These are phyloP conservation scores for Iris pallida DNA, from an alignment of 116 monocot genomes.

Conservation along the genomic window DNA sequence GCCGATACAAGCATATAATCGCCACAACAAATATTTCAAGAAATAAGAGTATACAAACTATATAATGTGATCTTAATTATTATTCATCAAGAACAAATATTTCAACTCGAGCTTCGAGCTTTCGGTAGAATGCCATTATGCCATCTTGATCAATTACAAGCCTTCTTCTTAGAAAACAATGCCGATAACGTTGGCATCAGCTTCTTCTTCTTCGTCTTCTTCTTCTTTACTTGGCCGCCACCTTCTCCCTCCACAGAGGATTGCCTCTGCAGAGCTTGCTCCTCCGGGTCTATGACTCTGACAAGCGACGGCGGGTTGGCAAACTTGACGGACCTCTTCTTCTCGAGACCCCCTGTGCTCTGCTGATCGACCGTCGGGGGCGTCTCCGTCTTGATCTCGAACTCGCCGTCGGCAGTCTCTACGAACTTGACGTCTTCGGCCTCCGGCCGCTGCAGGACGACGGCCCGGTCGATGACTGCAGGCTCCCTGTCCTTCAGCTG, in stretches of 20 bases:
- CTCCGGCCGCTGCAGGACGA: conserved; percentile 17
- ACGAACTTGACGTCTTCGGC: conserved; percentile 30
- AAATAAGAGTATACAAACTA: too few species aligned
- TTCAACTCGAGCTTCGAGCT: background rate
- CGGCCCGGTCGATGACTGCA: background rate
- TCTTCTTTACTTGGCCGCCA: background rate
- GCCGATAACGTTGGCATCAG: conserved; percentile 29
- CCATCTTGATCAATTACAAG: too few species aligned
- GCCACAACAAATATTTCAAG: too few species aligned
- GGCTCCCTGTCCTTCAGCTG: conserved; percentile 21
- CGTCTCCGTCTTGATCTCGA: conserved; percentile 6
- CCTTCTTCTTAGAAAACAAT: conserved; percentile 29
- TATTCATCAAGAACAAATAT: too few species aligned
- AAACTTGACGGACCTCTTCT: conserved; percentile 41
- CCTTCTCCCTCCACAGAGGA: conserved; percentile 14
- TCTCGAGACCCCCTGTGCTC: conserved; percentile 15
- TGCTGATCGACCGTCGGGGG: background rate
- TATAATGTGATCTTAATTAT: too few species aligned
- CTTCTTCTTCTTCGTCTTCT: conserved; percentile 46
- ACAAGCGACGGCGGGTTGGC: conserved; percentile 18
- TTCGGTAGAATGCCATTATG: too few species aligned
- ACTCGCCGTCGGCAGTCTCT: conserved; percentile 9
- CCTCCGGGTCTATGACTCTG: conserved; percentile 4
- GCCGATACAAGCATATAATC: too few species aligned
- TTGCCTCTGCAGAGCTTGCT: conserved; percentile 22